Conservation (phyloP, 495 filamentous ascomycete species). For the Neurospora discreta region DNA sequence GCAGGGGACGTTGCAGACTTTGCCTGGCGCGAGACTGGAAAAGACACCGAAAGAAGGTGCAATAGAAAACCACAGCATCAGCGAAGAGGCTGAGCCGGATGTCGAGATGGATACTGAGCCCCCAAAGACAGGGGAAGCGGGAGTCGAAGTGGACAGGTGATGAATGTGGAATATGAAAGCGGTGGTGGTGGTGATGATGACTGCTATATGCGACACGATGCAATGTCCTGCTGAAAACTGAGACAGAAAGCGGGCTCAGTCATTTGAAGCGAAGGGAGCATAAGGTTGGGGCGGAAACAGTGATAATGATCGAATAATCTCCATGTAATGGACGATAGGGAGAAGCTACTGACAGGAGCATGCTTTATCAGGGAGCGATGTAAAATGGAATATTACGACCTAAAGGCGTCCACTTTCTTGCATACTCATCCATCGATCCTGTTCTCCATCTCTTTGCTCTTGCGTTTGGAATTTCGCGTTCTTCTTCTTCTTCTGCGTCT, state of each 20-base stretch:
- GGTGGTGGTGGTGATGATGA: not conserved
- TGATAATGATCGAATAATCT: not conserved
- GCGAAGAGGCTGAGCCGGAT: not conserved
- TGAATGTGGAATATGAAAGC: constrained; percentile 7
- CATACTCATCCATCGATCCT: not conserved
- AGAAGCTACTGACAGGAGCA: not conserved
- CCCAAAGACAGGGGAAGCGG: not conserved
- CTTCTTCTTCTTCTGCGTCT: not conserved
- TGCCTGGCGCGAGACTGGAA: constrained; percentile 27
- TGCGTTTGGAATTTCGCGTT: not conserved
- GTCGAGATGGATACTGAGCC: not conserved
- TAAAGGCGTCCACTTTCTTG: not conserved
- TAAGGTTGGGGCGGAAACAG: not conserved
- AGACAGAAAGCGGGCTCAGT: not conserved
- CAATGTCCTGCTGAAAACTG: not conserved
- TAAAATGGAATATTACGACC: not conserved
- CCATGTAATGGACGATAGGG: not conserved
- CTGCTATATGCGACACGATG: not conserved
- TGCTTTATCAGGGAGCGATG: not conserved
- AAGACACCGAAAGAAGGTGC: not conserved
- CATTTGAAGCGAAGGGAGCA: not conserved
- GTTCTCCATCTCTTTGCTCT: not conserved
- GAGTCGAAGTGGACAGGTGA: constrained; percentile 5
- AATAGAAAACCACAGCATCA: not conserved
- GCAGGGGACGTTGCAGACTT: constrained; percentile 21